Percentiles rank a stretch among this genome's conserved stretches.
phyloP scores from a whole-genome alignment of 306 rosid genomes.

The Prosopis cineraria region DNA sequence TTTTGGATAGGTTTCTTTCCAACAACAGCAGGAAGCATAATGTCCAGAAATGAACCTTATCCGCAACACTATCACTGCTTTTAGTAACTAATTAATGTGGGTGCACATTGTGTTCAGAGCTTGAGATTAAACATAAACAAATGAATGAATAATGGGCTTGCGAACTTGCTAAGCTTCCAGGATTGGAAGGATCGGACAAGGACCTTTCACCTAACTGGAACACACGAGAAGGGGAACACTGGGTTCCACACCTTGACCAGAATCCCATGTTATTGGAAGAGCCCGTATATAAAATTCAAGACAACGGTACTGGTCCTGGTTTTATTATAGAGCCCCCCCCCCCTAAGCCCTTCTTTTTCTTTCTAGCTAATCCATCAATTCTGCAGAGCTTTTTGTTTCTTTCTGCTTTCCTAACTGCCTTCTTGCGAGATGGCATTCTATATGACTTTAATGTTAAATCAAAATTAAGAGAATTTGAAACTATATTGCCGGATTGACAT shows the following conservation, averaged over 20 bases:
- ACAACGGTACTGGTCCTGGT: not conserved
- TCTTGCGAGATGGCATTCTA: not conserved
- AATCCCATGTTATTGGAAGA: constrained; percentile 39
- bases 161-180: constrained; percentile 31
- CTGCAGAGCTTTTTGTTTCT: not conserved
- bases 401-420: constrained; percentile 24
- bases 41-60: constrained; percentile 37
- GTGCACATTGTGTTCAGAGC: constrained; percentile 1
- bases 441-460: too few species aligned
- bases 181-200: constrained; percentile 28
- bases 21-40: constrained; percentile 23
- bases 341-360: too few species aligned
- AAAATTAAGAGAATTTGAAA: too few species aligned
- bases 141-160: constrained; percentile 18
- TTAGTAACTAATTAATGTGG: constrained; percentile 6
- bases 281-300: not conserved
- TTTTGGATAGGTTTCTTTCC: constrained; percentile 16
- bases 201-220: constrained; percentile 55
- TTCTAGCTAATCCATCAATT: constrained; percentile 3
- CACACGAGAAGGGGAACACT: constrained; percentile 28
- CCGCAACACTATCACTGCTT: constrained; percentile 22
- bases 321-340: not conserved
- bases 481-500: too few species aligned
- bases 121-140: constrained; percentile 4
- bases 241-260: constrained; percentile 59